Evolutionary conservation across 2,329 filamentous ascomycete genomes (phyloP).

Genomic region (Basipetospora sp.): DNA sequence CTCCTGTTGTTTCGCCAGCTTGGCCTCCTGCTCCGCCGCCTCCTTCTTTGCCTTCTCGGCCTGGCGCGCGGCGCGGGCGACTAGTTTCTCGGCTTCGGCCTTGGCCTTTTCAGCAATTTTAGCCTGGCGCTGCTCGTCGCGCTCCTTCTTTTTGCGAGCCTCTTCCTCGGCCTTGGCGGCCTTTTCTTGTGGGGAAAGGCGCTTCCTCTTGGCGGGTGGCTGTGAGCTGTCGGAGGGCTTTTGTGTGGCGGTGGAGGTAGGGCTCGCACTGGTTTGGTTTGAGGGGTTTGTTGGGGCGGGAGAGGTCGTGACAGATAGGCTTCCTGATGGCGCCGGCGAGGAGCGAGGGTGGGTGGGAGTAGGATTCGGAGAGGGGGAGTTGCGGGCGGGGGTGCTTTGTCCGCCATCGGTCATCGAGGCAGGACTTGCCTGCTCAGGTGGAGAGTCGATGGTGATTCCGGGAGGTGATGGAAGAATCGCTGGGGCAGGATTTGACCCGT

Average conservation of each 20-base stretch:
- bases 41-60: constrained; percentile 27
- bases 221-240: constrained; percentile 8
- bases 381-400: constrained; percentile 20
- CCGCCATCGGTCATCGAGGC: constrained; percentile 25
- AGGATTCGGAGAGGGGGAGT: constrained; percentile 2
- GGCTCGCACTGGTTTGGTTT: constrained; percentile 9
- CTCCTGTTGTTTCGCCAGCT: constrained; percentile 25
- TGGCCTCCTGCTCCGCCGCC: constrained; percentile 25
- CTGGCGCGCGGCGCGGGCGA: constrained; percentile 20
- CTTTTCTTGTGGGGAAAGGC: constrained; percentile 27
- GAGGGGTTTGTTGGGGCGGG: constrained; percentile 11
- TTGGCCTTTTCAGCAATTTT: constrained; percentile 23
- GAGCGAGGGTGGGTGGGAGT: constrained; percentile 11
- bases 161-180: constrained; percentile 23
- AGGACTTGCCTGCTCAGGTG: constrained; percentile 6
- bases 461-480: background rate
- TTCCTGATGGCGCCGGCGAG: constrained; percentile 1
- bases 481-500: too few relatives aligned
- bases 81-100: constrained; percentile 23
- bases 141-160: constrained; percentile 21
- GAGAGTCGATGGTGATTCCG: background rate
- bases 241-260: constrained; percentile 4
- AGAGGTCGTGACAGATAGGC: too few relatives aligned
- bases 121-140: constrained; percentile 17
- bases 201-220: constrained; percentile 27